Base-by-base conservation (phyloP, 176 grass and related monocot genomes). In the Juncus effusus region DNA sequence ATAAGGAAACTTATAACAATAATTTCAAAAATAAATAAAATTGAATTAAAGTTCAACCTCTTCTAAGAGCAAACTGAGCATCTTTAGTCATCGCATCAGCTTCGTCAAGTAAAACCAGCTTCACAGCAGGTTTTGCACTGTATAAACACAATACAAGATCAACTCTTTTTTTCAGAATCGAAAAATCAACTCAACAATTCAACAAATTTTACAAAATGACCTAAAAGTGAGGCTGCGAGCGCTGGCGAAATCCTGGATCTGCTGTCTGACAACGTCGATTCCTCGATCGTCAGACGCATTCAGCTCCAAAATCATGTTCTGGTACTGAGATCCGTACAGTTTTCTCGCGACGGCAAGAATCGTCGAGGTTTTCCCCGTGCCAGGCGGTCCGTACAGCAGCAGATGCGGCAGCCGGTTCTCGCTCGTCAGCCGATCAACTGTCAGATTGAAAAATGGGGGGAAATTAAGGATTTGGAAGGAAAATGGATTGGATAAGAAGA, bases 61-160 rank as follows among this genome's bases (percentile, higher is more conserved):
- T 80, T 50, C 94, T 79, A 67, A 99, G 56, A 63, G 94, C 94
- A 89, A 99, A 99, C 38, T 99, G 94, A 54, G 94, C 94, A 87
- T 93, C 94, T 62, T 93, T 99, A 8, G 94, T 99, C 94, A 99
- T 99, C 35, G 94, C 94, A 53, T 93, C 94, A 59, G 85, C 94
- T 86, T 99, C 94, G 82, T 99, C 88, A 59, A 99, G 76, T 37
- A 99, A 84, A 45, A 99, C 78, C 80, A 99, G 77, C 73, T 99
- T 99, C 60, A 99, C 88, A 80, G 85, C 55, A 76, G 78, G 81
- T 60, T 60, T 99, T 60, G 83, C 78, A 41, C 94, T 99, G 64
- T 51, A 69, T n/a, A 92, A 70, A 40, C 60, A 70, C 63, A 83
- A 80, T 40, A 6, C 40, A 14, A 54, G 69, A 78, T 8, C 51